phyloP scores from a whole-genome alignment of 805 yeast genomes.

The Zygosaccharomyces rouxii region DNA sequence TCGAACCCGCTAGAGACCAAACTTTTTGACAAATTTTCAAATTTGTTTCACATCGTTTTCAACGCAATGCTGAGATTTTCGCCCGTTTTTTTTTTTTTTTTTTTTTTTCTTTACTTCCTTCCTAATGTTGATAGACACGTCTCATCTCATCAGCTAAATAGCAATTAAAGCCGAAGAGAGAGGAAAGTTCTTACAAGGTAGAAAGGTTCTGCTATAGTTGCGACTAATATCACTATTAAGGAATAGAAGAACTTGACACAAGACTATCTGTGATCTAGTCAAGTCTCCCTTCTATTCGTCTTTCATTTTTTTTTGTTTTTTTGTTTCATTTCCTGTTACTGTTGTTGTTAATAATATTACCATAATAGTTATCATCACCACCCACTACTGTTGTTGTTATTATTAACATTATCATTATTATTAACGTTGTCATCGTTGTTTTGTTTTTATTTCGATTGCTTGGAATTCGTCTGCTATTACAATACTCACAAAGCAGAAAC shows the following conservation, averaged over 20 bases:
- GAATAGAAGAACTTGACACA: conserved; percentile 1
- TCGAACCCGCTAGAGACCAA: conserved; percentile 33
- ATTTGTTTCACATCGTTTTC: background rate
- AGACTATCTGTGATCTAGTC: background rate
- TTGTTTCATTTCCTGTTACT: background rate
- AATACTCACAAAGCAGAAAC: background rate
- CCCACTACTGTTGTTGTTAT: background rate
- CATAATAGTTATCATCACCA: background rate
- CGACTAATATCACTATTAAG: background rate
- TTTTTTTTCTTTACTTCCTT: background rate
- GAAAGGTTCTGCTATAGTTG: background rate
- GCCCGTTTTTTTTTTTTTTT: conserved; percentile 4
- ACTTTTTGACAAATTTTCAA: background rate
- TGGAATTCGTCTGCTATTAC: background rate
- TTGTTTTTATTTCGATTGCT: background rate
- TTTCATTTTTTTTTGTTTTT: background rate
- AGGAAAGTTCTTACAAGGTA: background rate
- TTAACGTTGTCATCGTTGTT: background rate
- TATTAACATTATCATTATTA: background rate
- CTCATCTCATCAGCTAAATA: conserved; percentile 5
- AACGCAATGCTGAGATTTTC: background rate
- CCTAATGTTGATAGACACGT: conserved; percentile 2
- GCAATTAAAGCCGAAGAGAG: background rate
- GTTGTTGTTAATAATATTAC: background rate
- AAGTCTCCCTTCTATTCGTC: background rate